phyloP scores from a whole-genome alignment of 2,329 filamentous ascomycete genomes.

The Colletotrichum simmondsii region DNA sequence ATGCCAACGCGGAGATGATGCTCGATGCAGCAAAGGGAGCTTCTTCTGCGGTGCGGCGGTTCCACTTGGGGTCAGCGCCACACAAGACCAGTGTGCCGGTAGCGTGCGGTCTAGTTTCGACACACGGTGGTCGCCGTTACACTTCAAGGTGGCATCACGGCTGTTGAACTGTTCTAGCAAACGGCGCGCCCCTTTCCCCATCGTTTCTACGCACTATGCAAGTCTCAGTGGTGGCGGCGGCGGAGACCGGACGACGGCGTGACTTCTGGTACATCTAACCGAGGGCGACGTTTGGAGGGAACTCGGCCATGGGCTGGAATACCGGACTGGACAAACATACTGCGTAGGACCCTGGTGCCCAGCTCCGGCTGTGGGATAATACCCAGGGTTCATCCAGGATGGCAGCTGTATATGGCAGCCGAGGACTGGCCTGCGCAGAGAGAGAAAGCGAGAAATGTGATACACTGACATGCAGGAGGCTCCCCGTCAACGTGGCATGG shows the following conservation, averaged over 20 bases:
- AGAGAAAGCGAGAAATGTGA: constrained; percentile 7
- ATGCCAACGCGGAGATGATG: constrained; percentile 31
- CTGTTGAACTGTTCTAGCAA: background rate
- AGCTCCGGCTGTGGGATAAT: background rate
- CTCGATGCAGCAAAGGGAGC: constrained; percentile 18
- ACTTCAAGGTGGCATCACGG: constrained; percentile 3
- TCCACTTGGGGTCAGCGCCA: constrained; percentile 30
- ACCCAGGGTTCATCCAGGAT: constrained; percentile 8
- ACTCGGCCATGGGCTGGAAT: constrained; percentile 4
- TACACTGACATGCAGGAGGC: constrained; percentile 29
- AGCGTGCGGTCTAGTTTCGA: background rate
- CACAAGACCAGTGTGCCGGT: constrained; percentile 23
- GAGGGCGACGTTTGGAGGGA: background rate
- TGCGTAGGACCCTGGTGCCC: background rate
- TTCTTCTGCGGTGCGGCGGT: background rate
- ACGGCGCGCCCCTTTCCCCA: background rate
- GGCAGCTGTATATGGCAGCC: constrained; percentile 6
- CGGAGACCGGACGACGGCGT: background rate
- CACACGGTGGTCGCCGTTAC: constrained; percentile 7
- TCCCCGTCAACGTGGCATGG: constrained; percentile 24
- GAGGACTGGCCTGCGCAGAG: constrained; percentile 4
- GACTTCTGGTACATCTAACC: background rate
- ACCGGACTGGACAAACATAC: background rate
- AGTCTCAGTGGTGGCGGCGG: constrained; percentile 14
- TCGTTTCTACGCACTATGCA: background rate